phyloP scores from a whole-genome alignment of 2,329 filamentous ascomycete species.

The Colletotrichum sp. region DNA sequence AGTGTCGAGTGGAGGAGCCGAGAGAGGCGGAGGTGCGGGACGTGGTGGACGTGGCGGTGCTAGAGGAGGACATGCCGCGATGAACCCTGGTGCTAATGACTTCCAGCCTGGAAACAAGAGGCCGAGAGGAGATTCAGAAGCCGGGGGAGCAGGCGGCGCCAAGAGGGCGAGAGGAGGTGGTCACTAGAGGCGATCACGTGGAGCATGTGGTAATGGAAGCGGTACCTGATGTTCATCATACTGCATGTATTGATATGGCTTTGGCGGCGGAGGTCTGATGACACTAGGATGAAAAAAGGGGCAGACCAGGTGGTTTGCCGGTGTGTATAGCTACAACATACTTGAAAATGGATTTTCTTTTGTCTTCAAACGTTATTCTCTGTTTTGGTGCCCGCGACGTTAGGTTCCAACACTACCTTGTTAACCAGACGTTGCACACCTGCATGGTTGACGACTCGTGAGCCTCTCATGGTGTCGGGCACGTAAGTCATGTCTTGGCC shows the following conservation, averaged over 20 bases:
- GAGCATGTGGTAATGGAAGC: neutral
- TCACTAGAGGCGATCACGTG: constrained; percentile 22
- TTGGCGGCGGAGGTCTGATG: neutral
- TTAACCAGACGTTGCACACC: fast-evolving
- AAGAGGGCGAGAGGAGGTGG: constrained; percentile 47
- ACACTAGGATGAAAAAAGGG: neutral
- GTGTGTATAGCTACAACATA: constrained; percentile 16
- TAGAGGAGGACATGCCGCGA: constrained; percentile 40
- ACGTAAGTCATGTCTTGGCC: neutral
- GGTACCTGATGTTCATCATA: neutral
- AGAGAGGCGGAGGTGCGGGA: constrained; percentile 34
- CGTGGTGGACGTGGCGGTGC: constrained; percentile 44
- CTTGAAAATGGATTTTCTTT: constrained; percentile 10
- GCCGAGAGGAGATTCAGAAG: constrained; percentile 56
- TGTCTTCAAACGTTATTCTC: neutral
- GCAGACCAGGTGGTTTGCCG: neutral
- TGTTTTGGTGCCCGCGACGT: fast-evolving
- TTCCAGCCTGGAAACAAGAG: constrained; percentile 64
- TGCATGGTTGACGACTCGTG: neutral
- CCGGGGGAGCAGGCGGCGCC: constrained; percentile 40
- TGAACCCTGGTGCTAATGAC: constrained; percentile 59
- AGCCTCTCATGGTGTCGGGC: neutral
- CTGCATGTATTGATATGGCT: constrained; percentile 14
- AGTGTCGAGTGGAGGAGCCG: constrained; percentile 32
- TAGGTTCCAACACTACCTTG: fast-evolving